phyloP scores from a whole-genome alignment of 305 asterid genomes.

The Petunia hybrid region DNA sequence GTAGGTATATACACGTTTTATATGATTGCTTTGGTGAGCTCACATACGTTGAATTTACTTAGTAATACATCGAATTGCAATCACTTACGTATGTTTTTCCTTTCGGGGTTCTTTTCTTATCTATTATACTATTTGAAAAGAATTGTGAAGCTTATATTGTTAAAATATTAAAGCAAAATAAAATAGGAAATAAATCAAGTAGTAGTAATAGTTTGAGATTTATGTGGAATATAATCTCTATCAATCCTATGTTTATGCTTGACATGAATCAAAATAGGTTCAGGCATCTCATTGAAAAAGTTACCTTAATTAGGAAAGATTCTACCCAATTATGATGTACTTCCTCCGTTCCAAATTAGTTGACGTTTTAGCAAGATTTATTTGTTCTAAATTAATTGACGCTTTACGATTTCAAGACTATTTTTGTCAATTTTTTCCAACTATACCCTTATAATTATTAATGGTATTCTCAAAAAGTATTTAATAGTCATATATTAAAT shows the following conservation, averaged over 20 bases:
- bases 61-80: not conserved
- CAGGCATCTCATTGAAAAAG: not conserved
- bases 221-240: not conserved
- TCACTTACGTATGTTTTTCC: not conserved
- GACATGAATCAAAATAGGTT: not conserved
- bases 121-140: not conserved
- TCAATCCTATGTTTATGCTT: not conserved
- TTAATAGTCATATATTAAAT: too few relatives aligned
- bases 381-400: too few relatives aligned
- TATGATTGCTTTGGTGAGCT: conserved; percentile 10
- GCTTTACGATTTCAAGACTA: too few relatives aligned
- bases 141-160: not conserved
- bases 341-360: too few relatives aligned
- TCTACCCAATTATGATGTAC: not conserved
- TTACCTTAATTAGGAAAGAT: not conserved
- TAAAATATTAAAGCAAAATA: not conserved
- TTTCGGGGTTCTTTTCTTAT: not conserved
- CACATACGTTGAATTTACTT: not conserved
- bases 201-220: not conserved
- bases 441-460: too few relatives aligned
- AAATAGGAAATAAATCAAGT: not conserved
- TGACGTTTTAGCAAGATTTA: too few relatives aligned
- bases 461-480: too few relatives aligned
- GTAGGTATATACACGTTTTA: not conserved
- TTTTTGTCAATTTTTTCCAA: too few relatives aligned